Base-by-base conservation (phyloP, 1,284 basidiomycete genomes). In the Tetrapyrgos nigripes region DNA sequence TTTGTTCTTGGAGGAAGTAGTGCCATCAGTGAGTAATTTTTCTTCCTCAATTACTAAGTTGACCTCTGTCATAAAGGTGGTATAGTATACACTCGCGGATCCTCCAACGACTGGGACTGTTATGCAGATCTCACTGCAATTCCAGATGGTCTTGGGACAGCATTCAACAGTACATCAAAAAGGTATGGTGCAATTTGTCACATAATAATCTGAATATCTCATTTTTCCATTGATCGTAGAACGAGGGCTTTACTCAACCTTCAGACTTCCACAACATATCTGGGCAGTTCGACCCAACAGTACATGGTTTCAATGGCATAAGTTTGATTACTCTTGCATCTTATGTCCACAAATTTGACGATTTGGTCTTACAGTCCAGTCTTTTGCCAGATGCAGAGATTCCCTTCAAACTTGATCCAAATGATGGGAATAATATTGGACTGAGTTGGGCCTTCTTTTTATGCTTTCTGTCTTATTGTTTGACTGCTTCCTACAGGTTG, bases 11-110 rank as follows among this genome's bases (percentile, higher is more conserved):
- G n/a, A n/a, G n/a, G n/a, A n/a, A n/a, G n/a, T n/a, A n/a, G n/a
- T n/a, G n/a, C n/a, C n/a, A n/a, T n/a, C n/a, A n/a, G n/a, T n/a
- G n/a, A n/a, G n/a, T n/a, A n/a, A n/a, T n/a, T n/a, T n/a, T n/a
- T n/a, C n/a, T n/a, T n/a, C n/a, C n/a, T n/a, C n/a, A n/a, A n/a
- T n/a, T n/a, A n/a, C n/a, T n/a, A n/a, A n/a, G n/a, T n/a, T n/a
- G n/a, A n/a, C n/a, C n/a, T n/a, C n/a, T n/a, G n/a, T n/a, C n/a
- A n/a, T n/a, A n/a, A n/a, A 80, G 79, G 80, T 61, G 71, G 64
- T 24, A 72, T 80, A 74, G 68, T 72, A 1, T 81, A 77, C 62
- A 75, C 72, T 11, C 71, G 79, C 10, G 78, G 79, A 4, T 74
- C 78, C 0, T 58, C 69, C 14, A 76, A 78, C 19, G 78, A 80